Conservation (phyloP, 2,329 filamentous ascomycete genomes). For the Botrytis cinerea region DNA sequence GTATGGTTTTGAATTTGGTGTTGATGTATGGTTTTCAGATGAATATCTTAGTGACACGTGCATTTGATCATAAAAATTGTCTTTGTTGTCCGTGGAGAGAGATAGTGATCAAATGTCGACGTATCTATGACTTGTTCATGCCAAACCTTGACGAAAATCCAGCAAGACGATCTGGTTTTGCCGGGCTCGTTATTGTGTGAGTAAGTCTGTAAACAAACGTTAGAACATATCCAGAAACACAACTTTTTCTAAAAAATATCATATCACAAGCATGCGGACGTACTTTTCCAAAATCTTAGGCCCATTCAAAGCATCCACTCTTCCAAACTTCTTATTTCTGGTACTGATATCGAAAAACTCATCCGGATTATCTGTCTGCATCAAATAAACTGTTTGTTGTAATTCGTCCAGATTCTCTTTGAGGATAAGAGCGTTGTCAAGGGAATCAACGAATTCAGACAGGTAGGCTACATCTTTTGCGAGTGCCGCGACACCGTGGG, state of each 20-base stretch:
- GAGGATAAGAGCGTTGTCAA: slow-evolving; percentile 83
- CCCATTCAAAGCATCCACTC: slow-evolving; percentile 88
- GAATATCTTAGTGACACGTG: background rate
- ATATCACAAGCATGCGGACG: slow-evolving; percentile 34
- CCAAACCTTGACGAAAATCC: slow-evolving; percentile 77
- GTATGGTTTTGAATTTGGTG: background rate
- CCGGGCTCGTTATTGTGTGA: slow-evolving; percentile 59
- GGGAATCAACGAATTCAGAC: slow-evolving; percentile 79
- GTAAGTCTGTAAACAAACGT: slow-evolving; percentile 53
- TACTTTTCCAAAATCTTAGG: slow-evolving; percentile 91
- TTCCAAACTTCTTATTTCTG: slow-evolving; percentile 89
- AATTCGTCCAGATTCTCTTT: slow-evolving; percentile 89
- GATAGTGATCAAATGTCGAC: background rate
- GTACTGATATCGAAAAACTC: slow-evolving; percentile 94
- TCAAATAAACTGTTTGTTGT: slow-evolving; percentile 85
- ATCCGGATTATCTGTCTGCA: slow-evolving; percentile 87
- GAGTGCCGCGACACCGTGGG: slow-evolving; percentile 78
- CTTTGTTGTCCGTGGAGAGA: background rate
- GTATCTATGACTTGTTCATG: slow-evolving; percentile 49
- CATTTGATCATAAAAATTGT: background rate
- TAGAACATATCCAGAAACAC: background rate
- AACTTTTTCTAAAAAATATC: background rate
- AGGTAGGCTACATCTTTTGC: slow-evolving; percentile 83
- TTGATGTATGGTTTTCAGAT: background rate
- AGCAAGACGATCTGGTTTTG: slow-evolving; percentile 63